Conservation (phyloP, 2,329 filamentous ascomycete genomes). For the Curvularia eragrostidis region DNA sequence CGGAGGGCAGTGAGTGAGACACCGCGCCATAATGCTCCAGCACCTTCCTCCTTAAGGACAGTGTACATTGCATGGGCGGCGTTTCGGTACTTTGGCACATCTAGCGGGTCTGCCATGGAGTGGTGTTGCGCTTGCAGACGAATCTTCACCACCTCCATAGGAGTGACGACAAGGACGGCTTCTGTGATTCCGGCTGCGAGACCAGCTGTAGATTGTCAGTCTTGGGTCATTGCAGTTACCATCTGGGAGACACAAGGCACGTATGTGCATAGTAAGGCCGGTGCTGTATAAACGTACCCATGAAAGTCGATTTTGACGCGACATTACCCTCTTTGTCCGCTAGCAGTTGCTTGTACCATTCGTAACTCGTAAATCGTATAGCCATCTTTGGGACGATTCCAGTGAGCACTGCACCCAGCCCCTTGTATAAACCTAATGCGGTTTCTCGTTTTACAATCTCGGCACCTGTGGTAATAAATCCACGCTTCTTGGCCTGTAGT, state of each 20-base stretch:
- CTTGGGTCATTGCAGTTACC: not conserved
- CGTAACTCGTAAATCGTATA: constrained; percentile 97
- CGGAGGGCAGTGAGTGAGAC: constrained; percentile 91
- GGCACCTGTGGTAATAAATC: constrained; percentile 83
- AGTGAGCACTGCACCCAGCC: constrained; percentile 92
- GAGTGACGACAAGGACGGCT: constrained; percentile 93
- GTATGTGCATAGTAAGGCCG: not conserved
- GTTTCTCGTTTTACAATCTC: constrained; percentile 92
- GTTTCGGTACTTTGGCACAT: constrained; percentile 96
- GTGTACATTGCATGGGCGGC: constrained; percentile 85
- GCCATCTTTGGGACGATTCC: constrained; percentile 99
- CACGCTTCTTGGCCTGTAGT: constrained; percentile 71
- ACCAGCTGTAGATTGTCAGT: constrained; percentile 65
- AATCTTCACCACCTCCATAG: constrained; percentile 99
- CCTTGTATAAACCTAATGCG: constrained; percentile 93
- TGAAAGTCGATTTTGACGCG: constrained; percentile 73
- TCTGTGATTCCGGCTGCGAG: constrained; percentile 93
- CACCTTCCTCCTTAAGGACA: constrained; percentile 88
- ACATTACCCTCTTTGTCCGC: constrained; percentile 72
- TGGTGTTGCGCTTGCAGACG: constrained; percentile 97
- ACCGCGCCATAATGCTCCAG: constrained; percentile 87
- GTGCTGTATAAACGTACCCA: constrained; percentile 58
- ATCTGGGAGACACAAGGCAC: not conserved
- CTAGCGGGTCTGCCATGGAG: constrained; percentile 94
- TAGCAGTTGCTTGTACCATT: constrained; percentile 87